phyloP scores from a whole-genome alignment of 2,329 filamentous ascomycete species.

The Fusarium oxysporum region DNA sequence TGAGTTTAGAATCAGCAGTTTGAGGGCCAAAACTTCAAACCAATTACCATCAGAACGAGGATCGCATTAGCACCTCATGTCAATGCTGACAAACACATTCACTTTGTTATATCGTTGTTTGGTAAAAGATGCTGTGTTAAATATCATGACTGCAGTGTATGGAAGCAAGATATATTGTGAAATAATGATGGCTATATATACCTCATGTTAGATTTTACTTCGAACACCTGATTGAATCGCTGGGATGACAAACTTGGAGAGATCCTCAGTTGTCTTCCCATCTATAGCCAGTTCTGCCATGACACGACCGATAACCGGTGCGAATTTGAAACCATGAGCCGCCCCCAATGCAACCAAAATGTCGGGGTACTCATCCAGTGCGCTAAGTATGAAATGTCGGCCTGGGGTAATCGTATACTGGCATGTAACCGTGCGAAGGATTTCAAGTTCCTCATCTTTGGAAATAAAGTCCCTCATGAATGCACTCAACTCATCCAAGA shows the following conservation, averaged over 20 bases:
- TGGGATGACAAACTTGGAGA: neutral
- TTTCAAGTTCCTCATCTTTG: neutral
- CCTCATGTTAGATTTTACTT: neutral
- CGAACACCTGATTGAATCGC: neutral
- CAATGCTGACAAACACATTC: neutral
- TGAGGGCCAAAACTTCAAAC: no score
- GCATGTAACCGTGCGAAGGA: neutral
- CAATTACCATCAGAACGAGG: no score
- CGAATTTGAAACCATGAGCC: conserved; percentile 2
- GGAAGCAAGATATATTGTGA: neutral
- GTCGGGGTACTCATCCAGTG: neutral
- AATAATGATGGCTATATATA: fast-evolving
- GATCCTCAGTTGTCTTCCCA: conserved; percentile 1
- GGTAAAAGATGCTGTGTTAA: no score
- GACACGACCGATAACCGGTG: neutral
- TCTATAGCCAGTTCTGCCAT: conserved; percentile 5
- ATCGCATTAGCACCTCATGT: no score
- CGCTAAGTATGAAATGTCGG: conserved; percentile 1
- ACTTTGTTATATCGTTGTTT: neutral
- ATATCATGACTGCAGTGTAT: neutral
- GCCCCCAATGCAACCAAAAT: neutral
- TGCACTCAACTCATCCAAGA: neutral
- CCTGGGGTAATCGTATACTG: neutral
- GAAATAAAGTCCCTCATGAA: neutral
- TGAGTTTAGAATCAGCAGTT: no score